These are phyloP conservation scores for Kodamaea kakaduensis DNA, from an alignment of 805 yeast species.

Conservation along the genomic window DNA sequence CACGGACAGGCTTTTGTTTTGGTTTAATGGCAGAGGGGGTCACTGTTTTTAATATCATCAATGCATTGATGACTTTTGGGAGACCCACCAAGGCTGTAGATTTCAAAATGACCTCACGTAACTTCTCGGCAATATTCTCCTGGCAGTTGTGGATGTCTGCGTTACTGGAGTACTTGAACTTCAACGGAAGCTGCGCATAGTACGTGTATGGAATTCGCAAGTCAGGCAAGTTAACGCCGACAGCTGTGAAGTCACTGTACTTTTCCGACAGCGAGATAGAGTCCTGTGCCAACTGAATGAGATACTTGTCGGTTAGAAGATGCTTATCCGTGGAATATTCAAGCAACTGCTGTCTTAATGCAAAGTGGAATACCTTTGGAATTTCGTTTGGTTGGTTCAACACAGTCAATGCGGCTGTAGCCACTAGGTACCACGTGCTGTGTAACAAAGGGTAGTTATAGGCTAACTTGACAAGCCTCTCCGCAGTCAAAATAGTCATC, in stretches of 20 bases:
- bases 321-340: constrained; percentile 24
- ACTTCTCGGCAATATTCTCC: constrained; percentile 42
- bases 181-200: constrained; percentile 35
- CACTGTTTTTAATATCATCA: constrained; percentile 56
- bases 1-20: constrained; percentile 23
- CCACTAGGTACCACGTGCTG: constrained; percentile 69
- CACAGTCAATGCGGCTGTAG: constrained; percentile 76
- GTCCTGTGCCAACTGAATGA: constrained; percentile 37
- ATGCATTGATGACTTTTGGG: constrained; percentile 79
- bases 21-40: constrained; percentile 52
- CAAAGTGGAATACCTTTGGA: constrained; percentile 70
- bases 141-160: constrained; percentile 37
- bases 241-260: constrained; percentile 35
- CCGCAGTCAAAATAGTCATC: constrained; percentile 41
- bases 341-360: constrained; percentile 44
- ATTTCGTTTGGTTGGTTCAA: constrained; percentile 81
- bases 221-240: constrained; percentile 43
- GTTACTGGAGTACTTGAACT: constrained; percentile 28
- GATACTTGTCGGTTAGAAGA: constrained; percentile 30
- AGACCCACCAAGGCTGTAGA: constrained; percentile 77
- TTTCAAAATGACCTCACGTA: constrained; percentile 76
- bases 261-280: constrained; percentile 36
- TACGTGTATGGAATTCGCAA: constrained; percentile 37
- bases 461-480: constrained; percentile 51
- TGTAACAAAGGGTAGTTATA: constrained; percentile 51